Evolutionary conservation across 768 basidiomycete genomes (phyloP).

Genomic region (Bullera alba): DNA sequence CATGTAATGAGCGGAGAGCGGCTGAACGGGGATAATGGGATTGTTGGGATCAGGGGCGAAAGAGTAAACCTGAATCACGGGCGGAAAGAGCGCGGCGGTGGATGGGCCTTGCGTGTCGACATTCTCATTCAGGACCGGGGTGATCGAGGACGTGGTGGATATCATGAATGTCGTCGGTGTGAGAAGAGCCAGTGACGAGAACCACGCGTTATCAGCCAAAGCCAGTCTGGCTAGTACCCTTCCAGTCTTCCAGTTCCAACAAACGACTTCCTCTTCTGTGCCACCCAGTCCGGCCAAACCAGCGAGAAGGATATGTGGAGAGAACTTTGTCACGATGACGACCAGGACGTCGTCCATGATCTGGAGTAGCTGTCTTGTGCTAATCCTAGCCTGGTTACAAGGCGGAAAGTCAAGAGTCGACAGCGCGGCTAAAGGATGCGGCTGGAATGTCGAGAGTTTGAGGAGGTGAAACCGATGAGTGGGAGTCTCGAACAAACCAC

Average conservation of each 20-base stretch:
- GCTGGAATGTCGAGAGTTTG: constrained; percentile 32
- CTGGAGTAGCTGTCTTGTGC: constrained; percentile 50
- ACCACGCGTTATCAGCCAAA: constrained; percentile 30
- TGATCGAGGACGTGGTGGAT: constrained; percentile 26
- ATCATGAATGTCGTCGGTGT: constrained; percentile 38
- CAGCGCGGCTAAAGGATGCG: constrained; percentile 31
- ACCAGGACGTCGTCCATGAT: constrained; percentile 54
- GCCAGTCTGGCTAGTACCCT: constrained; percentile 45
- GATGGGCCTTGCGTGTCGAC: constrained; percentile 14
- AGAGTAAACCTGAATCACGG: constrained; percentile 36
- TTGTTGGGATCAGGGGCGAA: constrained; percentile 24
- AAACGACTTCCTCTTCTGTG: constrained; percentile 50
- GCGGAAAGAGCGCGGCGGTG: constrained; percentile 23
- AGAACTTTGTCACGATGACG: constrained; percentile 48
- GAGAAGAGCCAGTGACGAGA: constrained; percentile 32
- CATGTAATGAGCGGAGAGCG: constrained; percentile 22
- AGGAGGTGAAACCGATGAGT: constrained; percentile 40
- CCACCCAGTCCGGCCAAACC: constrained; percentile 15
- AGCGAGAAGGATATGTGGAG: constrained; percentile 37
- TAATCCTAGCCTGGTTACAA: constrained; percentile 13
- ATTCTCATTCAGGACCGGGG: constrained; percentile 19
- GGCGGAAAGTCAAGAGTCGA: constrained; percentile 37
- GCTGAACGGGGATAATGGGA: constrained; percentile 21
- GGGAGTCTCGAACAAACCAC: constrained; percentile 14
- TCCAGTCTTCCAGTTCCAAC: constrained; percentile 67